Base-by-base conservation (phyloP, 495 filamentous ascomycete genomes). In the Hypoxylon cercidicola region DNA sequence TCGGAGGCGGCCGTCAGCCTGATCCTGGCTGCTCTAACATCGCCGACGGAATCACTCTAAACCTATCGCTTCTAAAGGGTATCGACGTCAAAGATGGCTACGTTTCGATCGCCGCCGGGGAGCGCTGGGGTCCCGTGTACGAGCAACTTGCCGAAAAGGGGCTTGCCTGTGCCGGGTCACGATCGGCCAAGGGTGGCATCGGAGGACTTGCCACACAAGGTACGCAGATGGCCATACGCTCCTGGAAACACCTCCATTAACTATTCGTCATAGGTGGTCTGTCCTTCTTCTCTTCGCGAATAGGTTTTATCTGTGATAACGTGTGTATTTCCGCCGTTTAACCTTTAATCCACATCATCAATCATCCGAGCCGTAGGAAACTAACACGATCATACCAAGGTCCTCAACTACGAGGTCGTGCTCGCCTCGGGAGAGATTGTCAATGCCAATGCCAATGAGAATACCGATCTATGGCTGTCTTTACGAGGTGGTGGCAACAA, bases 381-480 rank as follows among this genome's bases (percentile, higher is more conserved):
- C 25, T 28, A 28, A 28, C 25, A 28, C 3, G 3, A 3, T 28
- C 25, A 28, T 28, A 28, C 7, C 25, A n/a, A 28, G 25, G 25
- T 55, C 8, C 1, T 44, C 1, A 43, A 30, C 39, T 75, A 66
- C 13, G 78, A 76, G 45, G 77, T 86, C 21, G 82, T 85, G 9
- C 71, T 79, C 1, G 72, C 81, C n/a, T 74, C 79, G 18, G 83
- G 83, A 10, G 58, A 67, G 9, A 73, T 81, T 28, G 74, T 82
- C 10, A 82, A 76, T 0, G 80, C 79, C 0, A 78, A 72, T 18
- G 57, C 75, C 13, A 46, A 67, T 13, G 67, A 68, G 18, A 69
- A 85, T 34, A 50, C 75, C 0, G 84, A 86, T 20, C 77, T 85
- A 4, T 87, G 82, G 75, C 83, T 74, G 81, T 84, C 84, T 9